Base-by-base conservation (phyloP, 2,329 filamentous ascomycete species). In the Chrysosporium queenslandicum region DNA sequence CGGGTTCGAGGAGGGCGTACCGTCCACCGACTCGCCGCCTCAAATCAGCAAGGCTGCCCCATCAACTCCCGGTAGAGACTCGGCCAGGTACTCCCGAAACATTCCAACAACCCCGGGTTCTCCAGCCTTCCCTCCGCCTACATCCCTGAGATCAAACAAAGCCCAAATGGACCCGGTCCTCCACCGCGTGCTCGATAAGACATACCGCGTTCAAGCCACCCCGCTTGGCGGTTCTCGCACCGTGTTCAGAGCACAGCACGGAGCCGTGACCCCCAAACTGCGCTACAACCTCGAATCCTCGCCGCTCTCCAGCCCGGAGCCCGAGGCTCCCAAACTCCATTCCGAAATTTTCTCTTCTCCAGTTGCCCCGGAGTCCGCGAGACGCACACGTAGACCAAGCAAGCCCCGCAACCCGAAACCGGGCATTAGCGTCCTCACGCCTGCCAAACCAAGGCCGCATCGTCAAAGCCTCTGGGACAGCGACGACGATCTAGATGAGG, bases 181-280 rank as follows among this genome's bases (percentile, higher is more conserved):
- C 37, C 91, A 97, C 67, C 86, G 86, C 54, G 77, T 97, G n/a
- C 80, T 94, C 4, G 90, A 97, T 74, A 96, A 94, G 70, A 96
- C 86, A 53, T 98, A 94, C 72, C 87, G 91, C 29, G 77, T 98
- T 21, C 87, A 94, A 68, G 88, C 91, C 4, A 98, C 92, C 8
- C 92, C 92, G 0, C 83, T 92, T 37, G 71, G 73, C 29, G 50
- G 43, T 18, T 41, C 53, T 18, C 43, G 20, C 25, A 59, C 53
- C 4, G 55, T 23, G 50, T 54, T 45, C 34, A 56, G 52, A 25
- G 53, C 55, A 21, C 39, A 50, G n/a, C 48, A 32, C 41, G 56
- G 20, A 50, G 59, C 34, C 48, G 59, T 20, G 52, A 61, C 58
- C 46, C 62, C 52, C 56, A 57, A 61, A 2, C 57, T 60, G 4